A percentile compares a stretch with the other conserved stretches of the same genome.
phyloP scores from a whole-genome alignment of 1,284 basidiomycete species.

The Sanghuangporus weigelae region DNA sequence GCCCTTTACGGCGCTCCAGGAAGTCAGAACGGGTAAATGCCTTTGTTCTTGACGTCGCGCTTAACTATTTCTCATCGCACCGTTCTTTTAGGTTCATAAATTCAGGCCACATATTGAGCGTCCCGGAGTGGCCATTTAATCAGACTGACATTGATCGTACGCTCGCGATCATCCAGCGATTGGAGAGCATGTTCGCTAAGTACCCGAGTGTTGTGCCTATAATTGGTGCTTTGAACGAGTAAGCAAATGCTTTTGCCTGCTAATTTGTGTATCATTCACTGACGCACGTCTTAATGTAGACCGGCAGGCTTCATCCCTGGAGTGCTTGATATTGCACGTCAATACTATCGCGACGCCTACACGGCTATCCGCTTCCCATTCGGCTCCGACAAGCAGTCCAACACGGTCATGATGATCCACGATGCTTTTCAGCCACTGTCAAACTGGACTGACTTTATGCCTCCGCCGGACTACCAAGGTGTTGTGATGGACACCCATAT shows the following conservation, averaged over 20 bases:
- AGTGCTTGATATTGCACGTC: conserved; percentile 51
- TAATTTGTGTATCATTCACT: background rate
- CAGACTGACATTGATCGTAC: conserved; percentile 67
- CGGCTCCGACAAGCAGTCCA: conserved; percentile 51
- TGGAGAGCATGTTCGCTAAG: conserved; percentile 57
- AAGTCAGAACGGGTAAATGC: conserved; percentile 70
- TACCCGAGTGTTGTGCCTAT: conserved; percentile 55
- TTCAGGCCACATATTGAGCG: conserved; percentile 64
- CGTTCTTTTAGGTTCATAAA: conserved; percentile 65
- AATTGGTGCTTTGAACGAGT: conserved; percentile 79
- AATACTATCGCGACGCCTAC: conserved; percentile 75
- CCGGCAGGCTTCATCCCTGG: conserved; percentile 67
- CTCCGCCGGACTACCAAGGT: conserved; percentile 47
- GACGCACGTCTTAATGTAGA: conserved; percentile 33
- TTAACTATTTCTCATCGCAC: background rate
- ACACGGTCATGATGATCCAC: conserved; percentile 67
- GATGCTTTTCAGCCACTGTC: conserved; percentile 82
- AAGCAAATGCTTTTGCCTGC: conserved; percentile 22
- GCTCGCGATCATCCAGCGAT: conserved; percentile 57
- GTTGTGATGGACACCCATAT: conserved; percentile 83
- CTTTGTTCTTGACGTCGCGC: background rate
- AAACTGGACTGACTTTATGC: conserved; percentile 72
- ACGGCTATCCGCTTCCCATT: conserved; percentile 69
- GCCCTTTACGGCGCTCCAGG: conserved; percentile 84
- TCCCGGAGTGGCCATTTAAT: conserved; percentile 68